Evolutionary conservation across 805 yeast species (phyloP), one percentile per base, ranked within the genome.

Genomic region (Zygosaccharomyces siamensis): DNA sequence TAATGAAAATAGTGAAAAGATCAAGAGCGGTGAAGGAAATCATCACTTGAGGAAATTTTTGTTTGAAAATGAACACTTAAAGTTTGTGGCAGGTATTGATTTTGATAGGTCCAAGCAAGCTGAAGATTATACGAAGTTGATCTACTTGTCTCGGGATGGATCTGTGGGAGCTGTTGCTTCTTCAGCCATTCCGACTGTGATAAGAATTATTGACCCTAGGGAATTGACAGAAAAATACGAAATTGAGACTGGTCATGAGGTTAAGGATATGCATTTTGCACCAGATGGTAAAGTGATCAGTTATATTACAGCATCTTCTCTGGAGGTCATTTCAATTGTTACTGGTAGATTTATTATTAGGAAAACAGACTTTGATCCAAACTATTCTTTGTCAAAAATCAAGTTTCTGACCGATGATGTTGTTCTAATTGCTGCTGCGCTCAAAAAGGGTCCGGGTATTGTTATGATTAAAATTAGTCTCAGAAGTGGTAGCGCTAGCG

Each of bases 21-120:
- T 85, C 60, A 74, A 79, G 43, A 73, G 74, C 62, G 84, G 81
- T 48, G 69, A 74, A 52, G 64, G 58, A 23, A 87, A 89, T 64
- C 78, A 81, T 58, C 90, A 86, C 67, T 66, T 92, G 59, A 72
- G 96, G 49, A 83, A 83, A 62, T 86, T 78, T 59, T 72, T 73
- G 20, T 81, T 69, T 60, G 78, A 76, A 48, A 77, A 80, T 47
- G 82, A 83, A 41, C 87, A 81, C 61, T 69, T 83, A 55, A 77
- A 79, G 52, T 80, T 78, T 57, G 73, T 77, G 14, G 81, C 77
- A 47, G 76, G 85, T 26, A 77, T 80, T 41, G 89, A 84, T 64
- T 69, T 78, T 55, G 66, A 69, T 35, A 62, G 81, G 48, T 67
- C 80, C 7, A 72, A 57, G 45, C 76, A 73, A 44, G 61, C 68